phyloP scores from a whole-genome alignment of 169 alveolate species.

The Plasmodium inui region DNA sequence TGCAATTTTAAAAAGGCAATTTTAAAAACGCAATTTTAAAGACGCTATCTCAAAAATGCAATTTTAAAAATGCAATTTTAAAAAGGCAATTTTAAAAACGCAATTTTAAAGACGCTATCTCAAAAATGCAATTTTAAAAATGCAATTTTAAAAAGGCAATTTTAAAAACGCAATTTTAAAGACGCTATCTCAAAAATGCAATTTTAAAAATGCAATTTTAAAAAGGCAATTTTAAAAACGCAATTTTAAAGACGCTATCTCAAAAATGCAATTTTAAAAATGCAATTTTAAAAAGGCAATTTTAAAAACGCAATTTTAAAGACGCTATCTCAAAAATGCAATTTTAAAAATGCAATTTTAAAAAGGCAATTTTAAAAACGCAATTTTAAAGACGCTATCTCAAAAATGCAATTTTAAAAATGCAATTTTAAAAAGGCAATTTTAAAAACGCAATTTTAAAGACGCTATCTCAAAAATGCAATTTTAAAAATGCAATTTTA shows the following conservation, averaged over 20 bases:
- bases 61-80: neutral
- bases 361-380: neutral
- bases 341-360: neutral
- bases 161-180: neutral
- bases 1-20: neutral
- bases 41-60: neutral
- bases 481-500: neutral
- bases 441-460: neutral
- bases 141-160: neutral
- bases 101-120: neutral
- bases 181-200: neutral
- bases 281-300: neutral
- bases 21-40: neutral
- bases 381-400: neutral
- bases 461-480: neutral
- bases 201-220: neutral
- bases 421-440: neutral
- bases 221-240: neutral
- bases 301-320: neutral
- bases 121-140: neutral
- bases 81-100: neutral
- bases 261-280: neutral
- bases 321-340: neutral
- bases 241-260: neutral
- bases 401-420: neutral